Percentiles rank a stretch among this genome's conserved stretches.
phyloP scores from a whole-genome alignment of 345 rosid genomes.

The Mercurialis annua region DNA sequence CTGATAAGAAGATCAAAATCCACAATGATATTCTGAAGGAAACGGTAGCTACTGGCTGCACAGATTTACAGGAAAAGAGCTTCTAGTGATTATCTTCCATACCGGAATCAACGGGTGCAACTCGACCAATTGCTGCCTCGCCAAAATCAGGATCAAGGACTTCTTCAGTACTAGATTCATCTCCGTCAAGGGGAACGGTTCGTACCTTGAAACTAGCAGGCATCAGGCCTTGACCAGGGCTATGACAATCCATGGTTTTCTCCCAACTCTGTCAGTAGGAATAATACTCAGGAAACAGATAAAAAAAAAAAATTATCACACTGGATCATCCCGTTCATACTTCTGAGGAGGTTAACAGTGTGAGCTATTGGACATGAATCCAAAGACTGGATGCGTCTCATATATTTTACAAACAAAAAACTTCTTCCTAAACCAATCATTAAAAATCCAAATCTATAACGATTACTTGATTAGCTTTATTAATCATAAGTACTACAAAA shows the following conservation, averaged over 20 bases:
- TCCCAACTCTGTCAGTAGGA: conserved; percentile 67
- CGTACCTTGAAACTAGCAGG: conserved; percentile 96
- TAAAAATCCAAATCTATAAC: not conserved
- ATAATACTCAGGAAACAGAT: conserved; percentile 6
- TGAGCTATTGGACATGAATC: not conserved
- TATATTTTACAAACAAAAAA: not conserved
- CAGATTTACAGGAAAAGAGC: not conserved
- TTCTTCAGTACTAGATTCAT: conserved; percentile 66
- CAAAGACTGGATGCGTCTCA: conserved; percentile 10
- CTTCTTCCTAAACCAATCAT: not conserved
- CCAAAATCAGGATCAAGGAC: conserved; percentile 88
- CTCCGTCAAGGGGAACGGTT: conserved; percentile 62
- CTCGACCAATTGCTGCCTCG: conserved; percentile 95
- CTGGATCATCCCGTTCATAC: conserved; percentile 2
- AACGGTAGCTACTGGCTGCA: not conserved
- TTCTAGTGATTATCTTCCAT: conserved; percentile 5
- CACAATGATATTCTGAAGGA: not conserved
- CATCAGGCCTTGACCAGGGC: conserved; percentile 93
- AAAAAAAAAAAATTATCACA: not conserved
- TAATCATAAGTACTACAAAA: not conserved
- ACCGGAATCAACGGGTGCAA: conserved; percentile 88
- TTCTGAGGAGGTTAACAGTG: not conserved
- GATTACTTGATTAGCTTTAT: not conserved
- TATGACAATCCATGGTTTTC: conserved; percentile 89
- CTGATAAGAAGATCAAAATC: conserved; percentile 9